A percentile compares a stretch with the other conserved stretches of the same genome.
phyloP scores from a whole-genome alignment of 768 basidiomycete genomes.

The Mycena pura region DNA sequence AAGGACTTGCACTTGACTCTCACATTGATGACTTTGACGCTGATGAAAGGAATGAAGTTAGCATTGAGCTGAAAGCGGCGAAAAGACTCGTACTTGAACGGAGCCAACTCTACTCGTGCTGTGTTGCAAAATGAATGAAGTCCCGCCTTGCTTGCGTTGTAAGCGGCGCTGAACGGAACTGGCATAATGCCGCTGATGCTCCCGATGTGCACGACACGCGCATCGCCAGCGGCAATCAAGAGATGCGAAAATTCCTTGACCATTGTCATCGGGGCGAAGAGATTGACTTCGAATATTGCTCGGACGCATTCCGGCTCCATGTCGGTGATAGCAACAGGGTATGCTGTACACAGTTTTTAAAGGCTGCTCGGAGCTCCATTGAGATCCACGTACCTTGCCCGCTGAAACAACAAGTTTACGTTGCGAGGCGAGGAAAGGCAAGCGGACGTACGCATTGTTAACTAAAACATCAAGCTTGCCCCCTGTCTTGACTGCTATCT shows the following conservation, averaged over 20 bases:
- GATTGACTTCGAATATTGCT: constrained; percentile 34
- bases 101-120: no score
- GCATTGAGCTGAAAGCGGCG: no score
- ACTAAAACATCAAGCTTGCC: constrained; percentile 34
- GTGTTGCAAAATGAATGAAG: constrained; percentile 18
- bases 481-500: constrained; percentile 21
- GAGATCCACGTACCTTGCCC: not conserved
- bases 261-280: constrained; percentile 34
- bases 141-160: constrained; percentile 36
- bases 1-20: no score
- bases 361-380: no score
- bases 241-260: constrained; percentile 32
- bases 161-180: constrained; percentile 30
- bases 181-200: constrained; percentile 33
- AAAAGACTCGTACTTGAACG: no score
- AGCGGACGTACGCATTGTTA: constrained; percentile 28
- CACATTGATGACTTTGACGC: no score
- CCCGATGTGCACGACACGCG: constrained; percentile 31
- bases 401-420: not conserved
- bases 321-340: constrained; percentile 20
- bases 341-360: no score
- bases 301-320: constrained; percentile 21
- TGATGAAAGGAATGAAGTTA: no score
- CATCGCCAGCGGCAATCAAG: constrained; percentile 30
- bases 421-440: not conserved